Conservation (phyloP, 768 basidiomycete genomes). For the Trametes gibbosa region DNA sequence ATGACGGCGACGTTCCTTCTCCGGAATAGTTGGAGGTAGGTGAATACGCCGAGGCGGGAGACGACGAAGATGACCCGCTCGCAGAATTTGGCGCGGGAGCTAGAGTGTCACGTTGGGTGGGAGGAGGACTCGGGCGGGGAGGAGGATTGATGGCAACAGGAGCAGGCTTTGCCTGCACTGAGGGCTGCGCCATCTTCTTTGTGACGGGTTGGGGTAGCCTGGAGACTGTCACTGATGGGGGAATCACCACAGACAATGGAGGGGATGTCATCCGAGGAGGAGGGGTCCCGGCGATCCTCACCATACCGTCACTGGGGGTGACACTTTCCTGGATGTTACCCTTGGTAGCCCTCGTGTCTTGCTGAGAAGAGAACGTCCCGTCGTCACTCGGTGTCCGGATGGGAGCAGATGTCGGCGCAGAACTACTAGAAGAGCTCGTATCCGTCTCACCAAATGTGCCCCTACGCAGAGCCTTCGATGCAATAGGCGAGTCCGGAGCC, state of each 20-base stretch:
- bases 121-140: slow-evolving; percentile 12
- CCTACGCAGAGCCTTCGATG: neutral
- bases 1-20: slow-evolving; percentile 6
- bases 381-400: slow-evolving; percentile 12
- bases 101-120: slow-evolving; percentile 11
- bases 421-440: neutral
- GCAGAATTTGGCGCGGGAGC: slow-evolving; percentile 17
- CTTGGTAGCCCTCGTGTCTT: neutral
- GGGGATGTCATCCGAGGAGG: slow-evolving; percentile 16
- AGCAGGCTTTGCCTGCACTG: slow-evolving; percentile 11
- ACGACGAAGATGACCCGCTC: slow-evolving; percentile 5
- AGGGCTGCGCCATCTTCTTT: slow-evolving; percentile 7
- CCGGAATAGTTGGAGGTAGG: slow-evolving; percentile 9
- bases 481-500: slow-evolving; percentile 11
- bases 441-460: slow-evolving; percentile 15
- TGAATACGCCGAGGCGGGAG: slow-evolving; percentile 12
- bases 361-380: slow-evolving; percentile 1
- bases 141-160: slow-evolving; percentile 21
- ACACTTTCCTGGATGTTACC: neutral
- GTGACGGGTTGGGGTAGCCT: neutral
- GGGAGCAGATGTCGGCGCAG: slow-evolving; percentile 13
- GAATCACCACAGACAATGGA: slow-evolving; percentile 21
- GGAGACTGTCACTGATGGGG: neutral
- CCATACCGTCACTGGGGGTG: slow-evolving; percentile 1
- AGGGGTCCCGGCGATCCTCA: slow-evolving; percentile 1